Base-by-base conservation (phyloP, 164 flowering plant species). In the Cinnamomum micranthum region DNA sequence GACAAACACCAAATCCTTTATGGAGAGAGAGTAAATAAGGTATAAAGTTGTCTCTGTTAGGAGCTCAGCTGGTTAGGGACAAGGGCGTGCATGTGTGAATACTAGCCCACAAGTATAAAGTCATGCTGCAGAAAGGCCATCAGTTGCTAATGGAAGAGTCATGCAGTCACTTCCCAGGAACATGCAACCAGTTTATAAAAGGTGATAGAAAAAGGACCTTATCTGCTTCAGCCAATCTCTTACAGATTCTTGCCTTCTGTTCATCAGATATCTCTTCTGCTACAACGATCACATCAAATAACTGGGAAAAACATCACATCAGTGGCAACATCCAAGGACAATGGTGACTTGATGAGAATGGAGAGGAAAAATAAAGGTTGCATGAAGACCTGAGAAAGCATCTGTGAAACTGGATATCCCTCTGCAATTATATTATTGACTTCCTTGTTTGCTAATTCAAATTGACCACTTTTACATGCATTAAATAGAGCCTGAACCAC, bases 331-430 rank as follows among this genome's bases (percentile, higher is more conserved):
- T 65, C 13, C 27, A 13, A 25, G 20, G 70, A 28, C n/a, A 31
- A 31, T 4, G 15, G 63, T 47, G 5, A 35, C 52, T 2, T 27
- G 35, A 68, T 19, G 59, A 68, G 1, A 72, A 10, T 5, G 25
- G 25, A 50, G 72, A 33, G 15, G 2, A 33, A 73, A 28, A 23
- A 58, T 4, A 33, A 27, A 62, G 55, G 14, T 74, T 58, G 25
- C n/a, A 50, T 25, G 59, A 67, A 66, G 22, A 95, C 99, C 98
- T 95, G 98, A 74, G 90, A 84, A 78, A 94, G 86, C 92, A 91
- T 87, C 84, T 92, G 98, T 75, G 97, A 89, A 74, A 84, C 97
- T 73, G 98, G 97, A 81, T 96, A 92, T 74, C 99, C 99, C 77
- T 96, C 98, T 69, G 97, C 94, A 81, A 91, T 88, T 27, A 87